Evolutionary conservation across 2,329 filamentous ascomycete genomes (phyloP), one percentile per base, ranked within the genome.

Genomic region (Fusarium sp.): DNA sequence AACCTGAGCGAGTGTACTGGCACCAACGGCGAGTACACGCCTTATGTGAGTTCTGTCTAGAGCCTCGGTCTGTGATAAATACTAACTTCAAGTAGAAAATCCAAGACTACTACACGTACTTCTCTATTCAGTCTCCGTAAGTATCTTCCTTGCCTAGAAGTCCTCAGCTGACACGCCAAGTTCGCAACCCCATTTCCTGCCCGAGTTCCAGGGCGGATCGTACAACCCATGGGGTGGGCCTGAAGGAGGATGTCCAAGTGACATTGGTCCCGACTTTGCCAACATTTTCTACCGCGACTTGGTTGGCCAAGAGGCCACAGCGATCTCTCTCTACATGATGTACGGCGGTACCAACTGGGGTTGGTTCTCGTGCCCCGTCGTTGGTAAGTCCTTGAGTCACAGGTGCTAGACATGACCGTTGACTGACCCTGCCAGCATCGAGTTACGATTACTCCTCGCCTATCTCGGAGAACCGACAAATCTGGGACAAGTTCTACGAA

Each of bases 291-390:
- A 91, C 75, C 83, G 88, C 11, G 86, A 90, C 73, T 84, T 90
- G 56, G 86, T 91, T 28, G 87, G 83, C 28, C 86, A 91, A 70
- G 82, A 87, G 1, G 84, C 90, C 4, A 89, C 87, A 0, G 87
- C 87, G 0, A 84, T 90, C 58, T 89, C 85, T 31, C 76, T 91
- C 2, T 91, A 91, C 74, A 91, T 91, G 88, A 78, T 89, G 54
- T 91, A 86, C 55, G 89, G 89, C 5, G 89, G 89, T 3, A 91
- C 89, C 0, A 90, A 88, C 66, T 91, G 88, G 88, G 89, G 89
- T 6, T 85, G 85, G 50, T 79, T 89, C 31, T 86, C 88, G 12
- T 84, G 85, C 5, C 88, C 89, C 0, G 85, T 87, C 1, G 88
- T 88, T 31, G 60, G 54, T 60, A n/a, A 46, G 60, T 43, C 51